phyloP scores from a whole-genome alignment of 2,329 filamentous ascomycete genomes.

The Aspergillus texensis region DNA sequence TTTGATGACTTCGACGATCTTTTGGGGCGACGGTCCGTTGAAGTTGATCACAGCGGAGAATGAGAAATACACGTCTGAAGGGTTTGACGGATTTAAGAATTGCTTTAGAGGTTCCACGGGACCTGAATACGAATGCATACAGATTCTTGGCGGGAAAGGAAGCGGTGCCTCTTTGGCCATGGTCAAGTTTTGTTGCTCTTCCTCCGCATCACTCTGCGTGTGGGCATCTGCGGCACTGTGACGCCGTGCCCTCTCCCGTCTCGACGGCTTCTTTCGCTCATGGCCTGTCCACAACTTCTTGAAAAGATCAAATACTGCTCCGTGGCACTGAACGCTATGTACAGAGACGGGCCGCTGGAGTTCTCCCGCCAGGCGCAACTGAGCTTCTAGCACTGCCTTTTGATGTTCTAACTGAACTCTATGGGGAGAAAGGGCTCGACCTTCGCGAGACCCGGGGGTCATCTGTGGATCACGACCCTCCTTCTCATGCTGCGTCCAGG shows the following conservation, averaged over 20 bases:
- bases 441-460: conserved; percentile 64
- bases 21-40: conserved; percentile 54
- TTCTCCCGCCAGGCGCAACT: conserved; percentile 62
- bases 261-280: conserved; percentile 54
- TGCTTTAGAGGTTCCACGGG: conserved; percentile 73
- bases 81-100: conserved; percentile 73
- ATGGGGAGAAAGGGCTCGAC: conserved; percentile 59
- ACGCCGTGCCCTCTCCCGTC: conserved; percentile 47
- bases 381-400: conserved; percentile 57
- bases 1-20: conserved; percentile 68
- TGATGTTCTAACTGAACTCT: conserved; percentile 62
- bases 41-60: conserved; percentile 86
- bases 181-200: conserved; percentile 16
- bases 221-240: conserved; percentile 35
- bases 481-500: conserved; percentile 45
- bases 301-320: conserved; percentile 58
- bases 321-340: conserved; percentile 67
- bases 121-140: conserved; percentile 91
- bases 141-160: conserved; percentile 84
- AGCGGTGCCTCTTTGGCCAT: conserved; percentile 38
- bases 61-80: conserved; percentile 80
- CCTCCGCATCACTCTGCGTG: conserved; percentile 32
- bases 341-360: conserved; percentile 60
- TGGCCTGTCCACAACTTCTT: conserved; percentile 61
- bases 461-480: conserved; percentile 40